These are phyloP conservation scores for Phialocephala subalpina DNA, from an alignment of 2,329 filamentous ascomycete genomes.

Conservation along the genomic window DNA sequence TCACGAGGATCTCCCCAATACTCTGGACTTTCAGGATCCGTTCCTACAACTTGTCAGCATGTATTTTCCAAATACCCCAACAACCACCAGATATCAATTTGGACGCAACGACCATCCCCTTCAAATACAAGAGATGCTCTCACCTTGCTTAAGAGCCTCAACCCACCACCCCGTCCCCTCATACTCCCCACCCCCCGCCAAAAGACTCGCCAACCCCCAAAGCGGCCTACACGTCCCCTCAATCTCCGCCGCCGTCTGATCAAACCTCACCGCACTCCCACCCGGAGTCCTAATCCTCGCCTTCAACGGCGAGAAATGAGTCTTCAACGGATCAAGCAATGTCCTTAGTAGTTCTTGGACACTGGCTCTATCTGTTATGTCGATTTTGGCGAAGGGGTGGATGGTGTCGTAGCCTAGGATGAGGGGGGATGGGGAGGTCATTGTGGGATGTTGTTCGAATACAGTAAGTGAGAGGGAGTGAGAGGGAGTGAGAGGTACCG, in stretches of 20 bases:
- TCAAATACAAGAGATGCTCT: background rate
- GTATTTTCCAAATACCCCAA: background rate
- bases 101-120: background rate
- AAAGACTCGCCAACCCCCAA: constrained; percentile 76
- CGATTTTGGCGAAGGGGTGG: constrained; percentile 64
- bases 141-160: constrained; percentile 63
- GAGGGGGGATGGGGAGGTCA: constrained; percentile 28
- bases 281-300: constrained; percentile 73
- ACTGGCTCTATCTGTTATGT: constrained; percentile 58
- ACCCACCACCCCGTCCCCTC: constrained; percentile 71
- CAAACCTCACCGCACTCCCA: constrained; percentile 77
- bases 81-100: background rate
- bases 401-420: constrained; percentile 57
- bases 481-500: background rate
- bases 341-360: constrained; percentile 68
- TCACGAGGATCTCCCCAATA: constrained; percentile 82
- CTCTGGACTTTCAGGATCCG: constrained; percentile 72
- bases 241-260: constrained; percentile 78
- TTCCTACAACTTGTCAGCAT: constrained; percentile 58
- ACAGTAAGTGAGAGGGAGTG: constrained; percentile 14
- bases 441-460: background rate
- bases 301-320: constrained; percentile 73
- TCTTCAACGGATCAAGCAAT: constrained; percentile 74
- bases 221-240: constrained; percentile 68
- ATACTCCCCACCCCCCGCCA: constrained; percentile 74